Percentiles rank a stretch among this genome's conserved stretches.
These are phyloP conservation scores for Didymosphaeria variabile DNA, from an alignment of 2,329 filamentous ascomycete genomes.

Conservation along the genomic window DNA sequence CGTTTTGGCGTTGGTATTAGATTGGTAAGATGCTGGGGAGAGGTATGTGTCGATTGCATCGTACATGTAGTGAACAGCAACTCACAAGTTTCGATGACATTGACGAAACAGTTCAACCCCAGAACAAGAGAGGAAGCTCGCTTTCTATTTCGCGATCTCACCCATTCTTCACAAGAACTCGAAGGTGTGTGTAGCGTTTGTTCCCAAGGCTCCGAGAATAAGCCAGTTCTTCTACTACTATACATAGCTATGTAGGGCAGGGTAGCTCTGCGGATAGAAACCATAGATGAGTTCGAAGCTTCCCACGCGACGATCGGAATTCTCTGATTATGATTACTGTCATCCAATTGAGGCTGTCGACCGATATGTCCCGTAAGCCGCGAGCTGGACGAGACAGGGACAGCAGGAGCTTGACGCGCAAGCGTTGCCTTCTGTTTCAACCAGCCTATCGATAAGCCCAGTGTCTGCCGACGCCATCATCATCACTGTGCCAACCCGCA, in stretches of 20 bases:
- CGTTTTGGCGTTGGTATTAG: conserved; percentile 4
- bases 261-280: no score
- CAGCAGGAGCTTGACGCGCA: background rate
- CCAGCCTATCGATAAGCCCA: conserved; percentile 16
- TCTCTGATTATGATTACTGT: no score
- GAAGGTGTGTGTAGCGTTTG: no score
- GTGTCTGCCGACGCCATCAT: conserved; percentile 23
- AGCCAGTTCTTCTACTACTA: no score
- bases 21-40: background rate
- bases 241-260: no score
- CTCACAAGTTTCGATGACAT: background rate
- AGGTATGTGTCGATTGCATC: background rate
- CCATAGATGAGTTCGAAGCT: no score
- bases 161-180: no score
- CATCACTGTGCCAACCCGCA: conserved; percentile 32
- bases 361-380: background rate
- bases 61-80: background rate
- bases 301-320: no score
- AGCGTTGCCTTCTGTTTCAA: background rate
- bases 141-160: no score
- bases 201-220: no score
- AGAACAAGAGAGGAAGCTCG: no score
- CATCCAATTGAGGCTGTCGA: background rate
- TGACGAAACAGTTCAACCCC: no score
- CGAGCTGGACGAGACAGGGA: background rate